These are phyloP conservation scores for Pleurotus giganteus DNA, from an alignment of 768 basidiomycete genomes.

Conservation along the genomic window DNA sequence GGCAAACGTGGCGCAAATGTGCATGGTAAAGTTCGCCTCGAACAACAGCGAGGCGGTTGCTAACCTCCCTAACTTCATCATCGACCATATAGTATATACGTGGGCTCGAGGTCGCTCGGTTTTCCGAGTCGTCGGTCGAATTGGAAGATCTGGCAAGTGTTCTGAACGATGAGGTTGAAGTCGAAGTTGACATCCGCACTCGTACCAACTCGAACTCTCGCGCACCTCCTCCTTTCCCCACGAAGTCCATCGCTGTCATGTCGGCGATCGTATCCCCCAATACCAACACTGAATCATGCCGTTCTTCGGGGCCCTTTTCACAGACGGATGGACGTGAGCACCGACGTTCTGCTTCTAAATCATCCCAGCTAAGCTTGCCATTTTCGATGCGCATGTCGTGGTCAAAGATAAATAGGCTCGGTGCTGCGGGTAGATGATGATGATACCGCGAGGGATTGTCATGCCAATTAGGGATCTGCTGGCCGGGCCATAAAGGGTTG, in stretches of 20 bases:
- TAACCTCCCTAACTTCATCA: slow-evolving; percentile 71
- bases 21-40: slow-evolving; percentile 93
- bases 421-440: slow-evolving; percentile 81
- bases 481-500: slow-evolving; percentile 96
- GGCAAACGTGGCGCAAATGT: slow-evolving; percentile 86
- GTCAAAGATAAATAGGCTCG: slow-evolving; percentile 84
- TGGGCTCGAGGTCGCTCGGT: slow-evolving; percentile 88
- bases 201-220: slow-evolving; percentile 71
- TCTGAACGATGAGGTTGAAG: slow-evolving; percentile 91
- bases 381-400: slow-evolving; percentile 97
- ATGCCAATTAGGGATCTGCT: slow-evolving; percentile 93
- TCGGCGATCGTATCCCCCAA: slow-evolving; percentile 98
- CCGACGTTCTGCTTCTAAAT: slow-evolving; percentile 99
- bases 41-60: slow-evolving; percentile 79
- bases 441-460: slow-evolving; percentile 93
- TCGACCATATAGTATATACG: slow-evolving; percentile 88
- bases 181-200: slow-evolving; percentile 94
- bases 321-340: slow-evolving; percentile 93
- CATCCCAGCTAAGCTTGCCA: slow-evolving; percentile 92
- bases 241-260: slow-evolving; percentile 79
- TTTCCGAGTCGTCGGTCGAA: slow-evolving; percentile 94
- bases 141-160: slow-evolving; percentile 94
- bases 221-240: slow-evolving; percentile 77
- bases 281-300: slow-evolving; percentile 99
- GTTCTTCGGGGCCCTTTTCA: slow-evolving; percentile 94